Conservation (phyloP, 257 asterid species). For the Jacaranda mimosifolia region DNA sequence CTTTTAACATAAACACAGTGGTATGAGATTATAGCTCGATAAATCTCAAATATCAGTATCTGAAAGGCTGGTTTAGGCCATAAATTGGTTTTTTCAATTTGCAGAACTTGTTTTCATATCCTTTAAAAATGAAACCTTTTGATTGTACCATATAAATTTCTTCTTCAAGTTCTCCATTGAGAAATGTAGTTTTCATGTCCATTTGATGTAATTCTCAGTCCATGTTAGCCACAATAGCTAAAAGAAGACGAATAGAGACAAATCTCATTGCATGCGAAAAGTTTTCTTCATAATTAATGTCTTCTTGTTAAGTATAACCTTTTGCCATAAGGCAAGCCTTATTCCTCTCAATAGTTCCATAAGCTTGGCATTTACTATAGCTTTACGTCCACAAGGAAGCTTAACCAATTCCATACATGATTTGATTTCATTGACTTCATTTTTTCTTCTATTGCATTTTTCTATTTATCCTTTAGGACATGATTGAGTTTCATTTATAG, state of each 20-base stretch:
- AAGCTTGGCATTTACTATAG: neutral
- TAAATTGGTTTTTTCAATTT: neutral
- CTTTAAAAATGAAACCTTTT: neutral
- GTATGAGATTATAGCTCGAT: neutral
- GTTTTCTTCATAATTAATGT: neutral
- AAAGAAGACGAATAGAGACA: neutral
- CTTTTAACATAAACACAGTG: neutral
- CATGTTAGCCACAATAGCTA: neutral
- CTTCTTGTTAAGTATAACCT: neutral
- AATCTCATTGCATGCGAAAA: neutral
- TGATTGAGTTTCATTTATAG: neutral
- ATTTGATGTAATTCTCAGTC: neutral
- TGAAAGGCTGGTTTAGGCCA: neutral
- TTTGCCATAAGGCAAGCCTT: neutral
- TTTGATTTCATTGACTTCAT: too few relatives aligned
- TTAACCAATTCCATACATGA: neutral
- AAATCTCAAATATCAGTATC: neutral
- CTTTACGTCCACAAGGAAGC: neutral
- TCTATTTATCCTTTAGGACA: too few relatives aligned
- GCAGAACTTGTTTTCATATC: neutral
- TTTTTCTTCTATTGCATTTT: constrained; percentile 2
- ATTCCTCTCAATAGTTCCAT: neutral
- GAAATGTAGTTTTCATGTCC: neutral
- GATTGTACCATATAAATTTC: neutral
- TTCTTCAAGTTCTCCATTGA: constrained; percentile 11